Evolutionary conservation across 306 rosid species (phyloP).

Genomic region (Astragalus membranaceus): DNA sequence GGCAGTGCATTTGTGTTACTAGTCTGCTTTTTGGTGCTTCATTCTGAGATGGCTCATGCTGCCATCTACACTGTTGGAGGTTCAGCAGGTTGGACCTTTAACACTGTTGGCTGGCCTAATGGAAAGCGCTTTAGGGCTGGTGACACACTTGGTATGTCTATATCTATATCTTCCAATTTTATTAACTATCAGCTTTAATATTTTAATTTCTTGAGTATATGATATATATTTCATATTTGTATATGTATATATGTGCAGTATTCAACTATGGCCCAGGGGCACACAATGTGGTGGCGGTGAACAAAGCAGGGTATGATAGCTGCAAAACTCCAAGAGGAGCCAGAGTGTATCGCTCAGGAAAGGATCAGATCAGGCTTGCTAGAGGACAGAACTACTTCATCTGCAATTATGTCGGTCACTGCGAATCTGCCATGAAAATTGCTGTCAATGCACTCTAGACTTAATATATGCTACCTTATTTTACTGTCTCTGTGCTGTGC

Average conservation of each 20-base stretch:
- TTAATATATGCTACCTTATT: neutral
- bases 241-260: conserved; percentile 21
- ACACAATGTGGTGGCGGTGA: conserved; percentile 54
- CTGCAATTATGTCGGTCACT: conserved; percentile 54
- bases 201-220: neutral
- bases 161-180: neutral
- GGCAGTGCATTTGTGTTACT: conserved; percentile 54
- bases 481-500: too few species aligned
- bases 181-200: neutral
- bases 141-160: conserved; percentile 55
- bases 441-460: conserved; percentile 45
- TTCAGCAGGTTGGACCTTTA: conserved; percentile 53
- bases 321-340: conserved; percentile 45
- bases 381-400: conserved; percentile 59
- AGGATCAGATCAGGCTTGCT: conserved; percentile 45
- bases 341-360: conserved; percentile 37
- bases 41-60: conserved; percentile 38
- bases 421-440: conserved; percentile 57
- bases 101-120: conserved; percentile 39
- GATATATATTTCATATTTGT: neutral
- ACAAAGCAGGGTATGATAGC: conserved; percentile 31
- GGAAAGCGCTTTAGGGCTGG: conserved; percentile 66
- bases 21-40: conserved; percentile 27
- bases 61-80: conserved; percentile 53
- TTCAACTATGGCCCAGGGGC: conserved; percentile 37